A percentile compares a stretch with the other conserved stretches of the same genome.
Evolutionary conservation across 768 basidiomycete species (phyloP).

Genomic region (Amanita thiersii): DNA sequence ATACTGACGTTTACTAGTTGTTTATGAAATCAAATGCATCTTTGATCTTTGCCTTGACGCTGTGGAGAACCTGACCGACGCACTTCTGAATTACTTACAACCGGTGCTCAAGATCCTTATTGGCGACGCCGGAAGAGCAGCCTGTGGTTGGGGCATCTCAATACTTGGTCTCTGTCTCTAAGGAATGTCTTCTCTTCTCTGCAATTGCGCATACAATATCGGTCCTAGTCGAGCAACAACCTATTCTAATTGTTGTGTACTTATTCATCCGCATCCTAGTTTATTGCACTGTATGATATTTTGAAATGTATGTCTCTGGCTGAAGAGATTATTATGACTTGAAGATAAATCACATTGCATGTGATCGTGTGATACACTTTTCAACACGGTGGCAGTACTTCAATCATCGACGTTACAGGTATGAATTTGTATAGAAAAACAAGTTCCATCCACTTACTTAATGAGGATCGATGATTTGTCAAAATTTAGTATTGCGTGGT

Average conservation of each 20-base stretch:
- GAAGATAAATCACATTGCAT: no score
- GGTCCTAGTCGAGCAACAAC: constrained; percentile 13
- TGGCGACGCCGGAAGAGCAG: constrained; percentile 17
- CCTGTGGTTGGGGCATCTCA: constrained; percentile 19
- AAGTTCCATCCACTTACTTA: no score
- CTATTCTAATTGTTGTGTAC: constrained; percentile 3
- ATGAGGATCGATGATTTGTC: no score
- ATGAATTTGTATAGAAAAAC: no score
- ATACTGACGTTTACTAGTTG: constrained; percentile 27
- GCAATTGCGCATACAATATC: constrained; percentile 13
- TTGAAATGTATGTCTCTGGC: no score
- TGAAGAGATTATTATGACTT: no score
- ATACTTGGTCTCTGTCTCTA: constrained; percentile 23
- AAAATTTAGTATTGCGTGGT: no score
- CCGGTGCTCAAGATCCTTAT: constrained; percentile 25
- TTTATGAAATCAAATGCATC: constrained; percentile 54
- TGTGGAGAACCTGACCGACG: constrained; percentile 42
- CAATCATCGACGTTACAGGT: no score
- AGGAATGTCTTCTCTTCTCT: constrained; percentile 14
- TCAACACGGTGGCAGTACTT: no score
- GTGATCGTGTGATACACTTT: no score
- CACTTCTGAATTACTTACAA: constrained; percentile 29
- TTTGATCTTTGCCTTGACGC: constrained; percentile 42
- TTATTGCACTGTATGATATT: no score
- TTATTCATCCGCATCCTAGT: constrained; percentile 14